phyloP scores from a whole-genome alignment of 768 basidiomycete genomes.

The Collybia nuda region DNA sequence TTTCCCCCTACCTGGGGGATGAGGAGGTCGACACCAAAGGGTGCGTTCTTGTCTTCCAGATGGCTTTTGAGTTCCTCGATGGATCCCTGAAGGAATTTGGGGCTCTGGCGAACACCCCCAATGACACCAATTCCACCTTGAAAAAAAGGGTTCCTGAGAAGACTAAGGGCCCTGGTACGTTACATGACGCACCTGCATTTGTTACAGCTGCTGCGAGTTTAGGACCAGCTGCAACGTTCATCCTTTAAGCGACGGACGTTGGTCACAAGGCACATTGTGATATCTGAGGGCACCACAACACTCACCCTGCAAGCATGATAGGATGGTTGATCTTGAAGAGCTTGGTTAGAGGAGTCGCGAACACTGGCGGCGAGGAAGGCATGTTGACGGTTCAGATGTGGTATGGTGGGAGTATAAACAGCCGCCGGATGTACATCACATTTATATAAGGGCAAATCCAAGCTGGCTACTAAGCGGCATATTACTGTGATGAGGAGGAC shows the following conservation, averaged over 20 bases:
- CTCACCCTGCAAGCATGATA: slow-evolving; percentile 75
- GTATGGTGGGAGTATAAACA: no score
- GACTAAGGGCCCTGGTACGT: no score
- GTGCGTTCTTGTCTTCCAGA: slow-evolving; percentile 73
- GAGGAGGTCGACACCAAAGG: slow-evolving; percentile 82
- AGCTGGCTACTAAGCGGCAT: no score
- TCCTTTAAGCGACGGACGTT: slow-evolving; percentile 37
- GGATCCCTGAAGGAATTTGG: slow-evolving; percentile 63
- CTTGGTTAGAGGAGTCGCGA: slow-evolving; percentile 72
- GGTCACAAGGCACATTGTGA: no score
- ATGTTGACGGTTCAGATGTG: slow-evolving; percentile 32
- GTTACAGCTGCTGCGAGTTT: slow-evolving; percentile 87
- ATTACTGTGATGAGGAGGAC: no score
- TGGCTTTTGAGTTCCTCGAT: slow-evolving; percentile 74
- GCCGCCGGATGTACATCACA: no score
- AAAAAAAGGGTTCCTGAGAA: background rate
- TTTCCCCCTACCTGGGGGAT: slow-evolving; percentile 81
- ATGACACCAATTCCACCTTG: slow-evolving; percentile 85
- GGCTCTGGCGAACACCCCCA: slow-evolving; percentile 75
- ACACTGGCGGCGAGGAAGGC: slow-evolving; percentile 65
- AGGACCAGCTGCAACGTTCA: slow-evolving; percentile 88
- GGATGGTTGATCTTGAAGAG: slow-evolving; percentile 82
- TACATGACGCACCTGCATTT: slow-evolving; percentile 60
- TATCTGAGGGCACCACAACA: background rate
- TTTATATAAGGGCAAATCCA: no score